Conservation (phyloP, 495 filamentous ascomycete species). For the Sporormia fimetaria region DNA sequence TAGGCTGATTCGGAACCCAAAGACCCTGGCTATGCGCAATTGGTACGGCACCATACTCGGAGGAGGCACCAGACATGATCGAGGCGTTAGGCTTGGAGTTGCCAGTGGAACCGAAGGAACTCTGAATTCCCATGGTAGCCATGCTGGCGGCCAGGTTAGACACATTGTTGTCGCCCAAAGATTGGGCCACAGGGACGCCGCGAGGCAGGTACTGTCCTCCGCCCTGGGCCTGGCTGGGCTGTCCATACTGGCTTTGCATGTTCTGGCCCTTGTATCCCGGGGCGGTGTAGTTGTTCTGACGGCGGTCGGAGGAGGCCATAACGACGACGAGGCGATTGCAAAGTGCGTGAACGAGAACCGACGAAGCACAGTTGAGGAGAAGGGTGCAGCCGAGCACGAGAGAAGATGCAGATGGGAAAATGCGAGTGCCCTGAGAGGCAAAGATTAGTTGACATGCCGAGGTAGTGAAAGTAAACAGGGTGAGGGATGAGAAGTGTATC, state of each 20-base stretch:
- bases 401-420: constrained; percentile 20
- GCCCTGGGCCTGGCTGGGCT: constrained; percentile 22
- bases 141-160: constrained; percentile 30
- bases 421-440: neutral
- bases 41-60: constrained; percentile 25
- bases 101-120: constrained; percentile 27
- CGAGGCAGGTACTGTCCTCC: constrained; percentile 23
- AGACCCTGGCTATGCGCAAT: constrained; percentile 22
- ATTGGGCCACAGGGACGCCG: constrained; percentile 16
- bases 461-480: constrained; percentile 1
- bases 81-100: constrained; percentile 25
- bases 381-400: too few species aligned
- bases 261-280: constrained; percentile 19
- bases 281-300: constrained; percentile 22
- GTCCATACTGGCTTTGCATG: constrained; percentile 16
- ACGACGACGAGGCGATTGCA: neutral
- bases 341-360: constrained; percentile 3
- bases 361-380: constrained; percentile 19
- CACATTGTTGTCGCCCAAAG: constrained; percentile 20
- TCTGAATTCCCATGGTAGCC: constrained; percentile 28
- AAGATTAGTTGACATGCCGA: constrained; percentile 8
- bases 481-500: constrained; percentile 1
- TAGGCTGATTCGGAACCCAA: constrained; percentile 29
- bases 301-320: constrained; percentile 15
- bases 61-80: constrained; percentile 23